Conservation (phyloP, 495 filamentous ascomycete species). For the Penicillium odoratum region DNA sequence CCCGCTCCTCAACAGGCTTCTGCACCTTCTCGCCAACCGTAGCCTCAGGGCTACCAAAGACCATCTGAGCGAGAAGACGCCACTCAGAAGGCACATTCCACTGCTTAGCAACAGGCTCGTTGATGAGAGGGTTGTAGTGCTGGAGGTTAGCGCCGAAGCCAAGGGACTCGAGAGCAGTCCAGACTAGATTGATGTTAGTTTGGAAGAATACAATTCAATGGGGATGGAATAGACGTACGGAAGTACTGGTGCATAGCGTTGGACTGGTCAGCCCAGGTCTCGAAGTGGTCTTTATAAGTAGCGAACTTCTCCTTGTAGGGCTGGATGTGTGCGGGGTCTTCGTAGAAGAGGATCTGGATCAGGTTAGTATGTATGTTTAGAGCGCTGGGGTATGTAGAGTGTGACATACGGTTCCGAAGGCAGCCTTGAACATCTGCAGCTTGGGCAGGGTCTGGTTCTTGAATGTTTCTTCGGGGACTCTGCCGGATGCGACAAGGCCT, state of each 20-base stretch:
- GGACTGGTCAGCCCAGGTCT: conserved; percentile 51
- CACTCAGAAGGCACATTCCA: conserved; percentile 50
- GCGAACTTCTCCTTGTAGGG: conserved; percentile 46
- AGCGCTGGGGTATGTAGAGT: not conserved
- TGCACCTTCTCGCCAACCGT: conserved; percentile 20
- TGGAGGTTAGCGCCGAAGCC: conserved; percentile 57
- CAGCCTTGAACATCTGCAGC: conserved; percentile 44
- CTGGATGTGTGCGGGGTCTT: conserved; percentile 46
- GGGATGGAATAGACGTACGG: conserved; percentile 29
- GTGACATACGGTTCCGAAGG: conserved; percentile 48
- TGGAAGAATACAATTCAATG: not conserved
- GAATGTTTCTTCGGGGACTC: conserved; percentile 41
- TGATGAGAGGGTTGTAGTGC: conserved; percentile 56
- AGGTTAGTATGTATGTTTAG: conserved; percentile 2
- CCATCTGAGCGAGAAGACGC: conserved; percentile 50
- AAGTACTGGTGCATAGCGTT: conserved; percentile 59
- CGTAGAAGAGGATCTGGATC: conserved; percentile 52
- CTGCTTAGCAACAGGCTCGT: conserved; percentile 41
- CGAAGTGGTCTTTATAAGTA: conserved; percentile 45
- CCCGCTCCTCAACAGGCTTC: conserved; percentile 25
- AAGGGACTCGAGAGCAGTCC: conserved; percentile 52
- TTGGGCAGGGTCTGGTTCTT: conserved; percentile 48
- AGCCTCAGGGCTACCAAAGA: conserved; percentile 48
- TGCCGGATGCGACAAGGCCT: conserved; percentile 33
- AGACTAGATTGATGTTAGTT: conserved; percentile 33